These are phyloP conservation scores for Phaeosphaeriaceae sp. DNA, from an alignment of 2,329 filamentous ascomycete species.

Conservation along the genomic window DNA sequence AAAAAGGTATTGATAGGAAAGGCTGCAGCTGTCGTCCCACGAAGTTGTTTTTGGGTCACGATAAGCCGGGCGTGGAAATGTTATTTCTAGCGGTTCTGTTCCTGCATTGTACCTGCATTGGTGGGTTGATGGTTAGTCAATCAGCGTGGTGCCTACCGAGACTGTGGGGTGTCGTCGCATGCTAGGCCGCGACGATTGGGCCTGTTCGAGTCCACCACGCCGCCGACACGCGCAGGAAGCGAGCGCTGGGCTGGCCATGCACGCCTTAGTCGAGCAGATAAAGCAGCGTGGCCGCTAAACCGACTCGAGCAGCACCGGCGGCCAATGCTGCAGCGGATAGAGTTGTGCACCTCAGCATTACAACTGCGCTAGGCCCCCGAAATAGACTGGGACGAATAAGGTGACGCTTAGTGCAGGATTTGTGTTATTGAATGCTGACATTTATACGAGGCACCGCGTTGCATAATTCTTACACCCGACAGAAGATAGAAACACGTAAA, in stretches of 20 bases:
- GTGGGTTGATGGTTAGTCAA: conserved; percentile 32
- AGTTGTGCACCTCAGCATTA: conserved; percentile 42
- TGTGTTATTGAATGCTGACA: conserved; percentile 45
- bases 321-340: conserved; percentile 34
- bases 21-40: conserved; percentile 7
- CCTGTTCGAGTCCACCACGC: conserved; percentile 31
- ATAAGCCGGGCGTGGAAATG: conserved; percentile 22
- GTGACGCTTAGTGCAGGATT: conserved; percentile 28
- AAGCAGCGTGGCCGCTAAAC: conserved; percentile 38
- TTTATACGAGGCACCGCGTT: conserved; percentile 34
- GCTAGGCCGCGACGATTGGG: conserved; percentile 32
- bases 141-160: conserved; percentile 26
- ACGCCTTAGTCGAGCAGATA: conserved; percentile 26
- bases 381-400: conserved; percentile 39
- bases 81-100: conserved; percentile 26
- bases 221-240: conserved; percentile 37
- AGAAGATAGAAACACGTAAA: conserved; percentile 12
- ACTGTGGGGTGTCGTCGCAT: conserved; percentile 39
- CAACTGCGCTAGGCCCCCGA: conserved; percentile 37
- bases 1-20: conserved; percentile 11
- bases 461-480: conserved; percentile 35
- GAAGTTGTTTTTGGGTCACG: conserved; percentile 23
- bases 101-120: conserved; percentile 50
- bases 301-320: conserved; percentile 27
- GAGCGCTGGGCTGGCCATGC: conserved; percentile 28